These are phyloP conservation scores for Ganoderma multipileum DNA, from an alignment of 1,284 basidiomycete genomes.

Conservation along the genomic window DNA sequence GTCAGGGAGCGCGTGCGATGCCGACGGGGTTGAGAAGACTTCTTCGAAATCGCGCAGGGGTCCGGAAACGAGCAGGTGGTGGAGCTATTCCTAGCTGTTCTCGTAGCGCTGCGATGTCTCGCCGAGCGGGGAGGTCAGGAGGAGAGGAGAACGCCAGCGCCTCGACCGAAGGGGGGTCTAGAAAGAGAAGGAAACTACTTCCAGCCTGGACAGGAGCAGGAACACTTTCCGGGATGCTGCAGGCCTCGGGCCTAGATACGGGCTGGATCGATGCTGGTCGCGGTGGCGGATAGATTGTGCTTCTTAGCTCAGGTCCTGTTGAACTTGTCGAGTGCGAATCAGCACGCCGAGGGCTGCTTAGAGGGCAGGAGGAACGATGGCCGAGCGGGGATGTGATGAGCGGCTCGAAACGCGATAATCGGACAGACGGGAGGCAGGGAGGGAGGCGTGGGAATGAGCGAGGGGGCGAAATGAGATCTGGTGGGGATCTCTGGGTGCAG, in stretches of 20 bases:
- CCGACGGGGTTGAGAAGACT: conserved; percentile 3
- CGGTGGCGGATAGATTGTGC: neutral
- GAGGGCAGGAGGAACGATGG: conserved; percentile 5
- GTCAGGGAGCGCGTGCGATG: neutral
- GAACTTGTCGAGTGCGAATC: conserved; percentile 1
- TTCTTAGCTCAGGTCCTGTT: neutral
- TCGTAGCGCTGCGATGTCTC: neutral
- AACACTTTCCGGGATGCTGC: neutral
- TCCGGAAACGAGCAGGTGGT: conserved; percentile 7
- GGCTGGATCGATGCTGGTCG: neutral
- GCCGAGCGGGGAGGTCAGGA: neutral
- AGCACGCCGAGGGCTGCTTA: conserved; percentile 3
- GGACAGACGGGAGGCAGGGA: conserved; percentile 7
- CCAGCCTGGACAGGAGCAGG: conserved; percentile 1
- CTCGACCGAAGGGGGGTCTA: conserved; percentile 5
- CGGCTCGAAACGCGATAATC: neutral
- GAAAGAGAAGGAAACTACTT: conserved; percentile 3
- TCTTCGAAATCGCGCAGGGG: neutral
- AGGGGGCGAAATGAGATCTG: conserved; percentile 16
- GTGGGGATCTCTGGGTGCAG: conserved; percentile 7
- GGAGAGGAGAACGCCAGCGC: conserved; percentile 1
- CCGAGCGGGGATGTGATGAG: conserved; percentile 12
- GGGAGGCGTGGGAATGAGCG: conserved; percentile 4
- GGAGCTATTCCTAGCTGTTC: neutral
- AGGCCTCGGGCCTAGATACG: conserved; percentile 1